Percentiles rank a stretch among this genome's conserved stretches.
Evolutionary conservation across 1,284 basidiomycete genomes (phyloP).

Genomic region (Tremellales sp.): DNA sequence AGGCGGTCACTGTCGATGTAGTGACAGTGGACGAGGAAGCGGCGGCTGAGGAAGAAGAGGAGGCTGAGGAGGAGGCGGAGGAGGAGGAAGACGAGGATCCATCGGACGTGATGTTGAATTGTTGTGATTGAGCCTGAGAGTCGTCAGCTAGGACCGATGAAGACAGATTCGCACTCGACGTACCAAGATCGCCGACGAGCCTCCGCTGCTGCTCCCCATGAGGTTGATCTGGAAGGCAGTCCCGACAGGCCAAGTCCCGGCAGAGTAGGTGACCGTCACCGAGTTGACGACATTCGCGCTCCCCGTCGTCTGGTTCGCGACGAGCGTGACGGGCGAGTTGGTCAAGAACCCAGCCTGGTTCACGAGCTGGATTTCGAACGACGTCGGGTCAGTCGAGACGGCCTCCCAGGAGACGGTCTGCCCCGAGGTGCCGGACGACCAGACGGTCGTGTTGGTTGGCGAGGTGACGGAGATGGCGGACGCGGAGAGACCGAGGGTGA

Average conservation of each 20-base stretch:
- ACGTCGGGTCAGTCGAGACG: constrained; percentile 61
- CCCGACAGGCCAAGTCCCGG: constrained; percentile 41
- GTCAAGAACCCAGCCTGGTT: constrained; percentile 52
- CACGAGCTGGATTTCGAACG: constrained; percentile 65
- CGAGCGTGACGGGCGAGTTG: constrained; percentile 38
- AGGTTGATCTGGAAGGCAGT: constrained; percentile 61
- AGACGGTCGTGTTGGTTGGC: constrained; percentile 56
- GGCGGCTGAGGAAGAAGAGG: constrained; percentile 23
- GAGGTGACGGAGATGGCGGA: constrained; percentile 60
- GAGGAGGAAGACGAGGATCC: constrained; percentile 27
- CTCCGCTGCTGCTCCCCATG: constrained; percentile 52
- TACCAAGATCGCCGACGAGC: no score
- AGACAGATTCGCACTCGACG: no score
- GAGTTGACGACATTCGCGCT: constrained; percentile 25
- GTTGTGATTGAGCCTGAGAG: constrained; percentile 56
- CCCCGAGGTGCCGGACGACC: constrained; percentile 54
- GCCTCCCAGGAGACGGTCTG: constrained; percentile 62
- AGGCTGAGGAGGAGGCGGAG: constrained; percentile 26
- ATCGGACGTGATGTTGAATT: constrained; percentile 52
- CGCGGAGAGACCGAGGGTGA: constrained; percentile 53
- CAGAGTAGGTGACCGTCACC: constrained; percentile 25
- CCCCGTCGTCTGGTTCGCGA: constrained; percentile 35
- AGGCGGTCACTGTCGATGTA: constrained; percentile 5
- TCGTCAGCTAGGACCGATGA: no score
- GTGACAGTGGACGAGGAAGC: constrained; percentile 22